Percentiles rank a stretch among this genome's conserved stretches.
Evolutionary conservation across 305 asterid species (phyloP).

Genomic region (Coffea humblotiana): DNA sequence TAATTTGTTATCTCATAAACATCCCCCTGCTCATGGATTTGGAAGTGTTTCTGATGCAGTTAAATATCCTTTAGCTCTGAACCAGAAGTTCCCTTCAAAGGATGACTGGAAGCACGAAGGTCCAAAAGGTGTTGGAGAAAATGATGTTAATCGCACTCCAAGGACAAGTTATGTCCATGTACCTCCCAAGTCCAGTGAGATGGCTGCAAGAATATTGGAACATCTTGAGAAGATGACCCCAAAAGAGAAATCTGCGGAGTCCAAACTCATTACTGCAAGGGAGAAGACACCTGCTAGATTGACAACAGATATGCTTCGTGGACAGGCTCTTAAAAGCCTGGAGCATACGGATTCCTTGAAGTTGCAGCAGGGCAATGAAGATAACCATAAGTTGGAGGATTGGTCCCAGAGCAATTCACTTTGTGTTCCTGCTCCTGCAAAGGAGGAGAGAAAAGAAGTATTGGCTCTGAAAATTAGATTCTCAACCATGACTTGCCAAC

Average conservation of each 20-base stretch:
- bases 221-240: slow-evolving; percentile 71
- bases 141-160: slow-evolving; percentile 41
- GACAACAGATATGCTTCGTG: slow-evolving; percentile 57
- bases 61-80: slow-evolving; percentile 18
- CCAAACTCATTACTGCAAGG: slow-evolving; percentile 43
- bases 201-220: slow-evolving; percentile 81
- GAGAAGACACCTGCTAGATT: slow-evolving; percentile 50
- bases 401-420: slow-evolving; percentile 31
- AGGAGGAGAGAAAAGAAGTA: slow-evolving; percentile 33
- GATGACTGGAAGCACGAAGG: slow-evolving; percentile 34
- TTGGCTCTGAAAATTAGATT: slow-evolving; percentile 26
- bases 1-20: slow-evolving; percentile 49
- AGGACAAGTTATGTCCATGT: slow-evolving; percentile 51
- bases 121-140: slow-evolving; percentile 39
- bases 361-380: slow-evolving; percentile 41
- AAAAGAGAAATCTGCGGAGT: slow-evolving; percentile 57
- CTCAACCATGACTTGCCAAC: slow-evolving; percentile 26
- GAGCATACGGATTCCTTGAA: slow-evolving; percentile 59
- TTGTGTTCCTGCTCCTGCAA: slow-evolving; percentile 32
- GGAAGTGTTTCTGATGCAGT: slow-evolving; percentile 43
- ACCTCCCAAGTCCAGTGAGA: slow-evolving; percentile 66
- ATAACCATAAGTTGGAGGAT: slow-evolving; percentile 41
- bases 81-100: slow-evolving; percentile 39
- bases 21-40: slow-evolving; percentile 32
- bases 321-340: slow-evolving; percentile 59